phyloP scores from a whole-genome alignment of 768 basidiomycete species.

The Agrocybe pediades region DNA sequence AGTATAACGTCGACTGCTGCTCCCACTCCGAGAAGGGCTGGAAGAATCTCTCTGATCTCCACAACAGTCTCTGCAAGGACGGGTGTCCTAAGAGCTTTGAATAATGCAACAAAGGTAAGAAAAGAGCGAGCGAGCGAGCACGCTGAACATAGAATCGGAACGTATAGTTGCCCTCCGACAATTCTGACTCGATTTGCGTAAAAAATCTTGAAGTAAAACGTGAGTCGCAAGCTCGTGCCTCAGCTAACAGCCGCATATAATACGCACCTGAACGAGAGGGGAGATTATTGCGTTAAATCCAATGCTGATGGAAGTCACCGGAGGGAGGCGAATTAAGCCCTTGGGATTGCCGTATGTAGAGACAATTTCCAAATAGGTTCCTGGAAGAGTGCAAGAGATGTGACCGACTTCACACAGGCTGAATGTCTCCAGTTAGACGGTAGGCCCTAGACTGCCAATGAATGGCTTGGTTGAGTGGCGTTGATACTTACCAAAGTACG shows the following conservation, averaged over 20 bases:
- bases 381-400: background rate
- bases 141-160: background rate
- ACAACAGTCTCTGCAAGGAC: background rate
- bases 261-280: constrained; percentile 10
- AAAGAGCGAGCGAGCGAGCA: background rate
- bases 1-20: background rate
- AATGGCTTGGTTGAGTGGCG: too few species aligned
- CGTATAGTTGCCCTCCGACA: background rate
- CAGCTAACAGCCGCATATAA: too few species aligned
- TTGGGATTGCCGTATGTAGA: constrained; percentile 1
- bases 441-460: too few species aligned
- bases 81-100: background rate
- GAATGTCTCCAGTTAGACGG: background rate
- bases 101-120: background rate
- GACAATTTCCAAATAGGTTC: background rate
- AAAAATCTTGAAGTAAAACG: too few species aligned
- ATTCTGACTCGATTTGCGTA: background rate
- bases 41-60: background rate
- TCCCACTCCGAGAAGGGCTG: background rate
- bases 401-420: constrained; percentile 8
- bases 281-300: constrained; percentile 4
- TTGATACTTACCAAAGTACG: background rate
- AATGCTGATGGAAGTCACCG: background rate
- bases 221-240: too few species aligned
- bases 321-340: background rate